Evolutionary conservation across 192 early-diverging fungal genomes (phyloP), one percentile per base, ranked within the genome.

Genomic region (Entomortierella parvispora): DNA sequence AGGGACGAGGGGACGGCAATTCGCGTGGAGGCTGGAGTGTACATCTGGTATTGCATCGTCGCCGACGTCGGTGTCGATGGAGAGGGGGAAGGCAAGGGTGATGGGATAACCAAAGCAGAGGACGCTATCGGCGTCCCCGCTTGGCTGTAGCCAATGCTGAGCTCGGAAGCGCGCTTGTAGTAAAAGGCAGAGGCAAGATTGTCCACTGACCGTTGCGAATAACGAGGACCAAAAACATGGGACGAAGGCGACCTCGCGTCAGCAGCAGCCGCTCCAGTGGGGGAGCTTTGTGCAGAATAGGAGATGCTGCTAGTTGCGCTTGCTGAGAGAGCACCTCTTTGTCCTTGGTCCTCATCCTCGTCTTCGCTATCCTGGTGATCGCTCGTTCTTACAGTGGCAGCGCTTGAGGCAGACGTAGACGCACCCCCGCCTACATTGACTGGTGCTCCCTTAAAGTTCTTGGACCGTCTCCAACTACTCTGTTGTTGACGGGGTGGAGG

Each of bases 1-100:
- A 65, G 25, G 25, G 62, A 43, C n/a, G 62, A 65, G 0, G 54
- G 53, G 18, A 66, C 25, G 11, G 54, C 37, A 10, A 66, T 66
- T 5, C 23, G 43, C n/a, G 26, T 29, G 8, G 32, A 43, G 7
- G 37, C 7, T 12, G 37, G 12, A 40, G 37, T 5, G 12, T 5
- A 40, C n/a, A n/a, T n/a, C n/a, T n/a, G n/a, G 37, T 40, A 40
- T 12, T 40, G 37, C 5, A 9, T 9, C 7, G 37, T 5, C 12
- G 37, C 37, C 5, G 12, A 40, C 37, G 37, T 48, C n/a, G 59
- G 7, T 34, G 25, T 48, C 15, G 58, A 18, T 2, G 26, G 20
- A 40, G 23, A 49, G n/a, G 17, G 47, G 28, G 43, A 26, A 48
- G 43, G 22, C 59, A 44, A 29, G 59, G 47, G 22, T 23, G 47